phyloP scores from a whole-genome alignment of 129 eudicot species.

The Flaveria bidentis region DNA sequence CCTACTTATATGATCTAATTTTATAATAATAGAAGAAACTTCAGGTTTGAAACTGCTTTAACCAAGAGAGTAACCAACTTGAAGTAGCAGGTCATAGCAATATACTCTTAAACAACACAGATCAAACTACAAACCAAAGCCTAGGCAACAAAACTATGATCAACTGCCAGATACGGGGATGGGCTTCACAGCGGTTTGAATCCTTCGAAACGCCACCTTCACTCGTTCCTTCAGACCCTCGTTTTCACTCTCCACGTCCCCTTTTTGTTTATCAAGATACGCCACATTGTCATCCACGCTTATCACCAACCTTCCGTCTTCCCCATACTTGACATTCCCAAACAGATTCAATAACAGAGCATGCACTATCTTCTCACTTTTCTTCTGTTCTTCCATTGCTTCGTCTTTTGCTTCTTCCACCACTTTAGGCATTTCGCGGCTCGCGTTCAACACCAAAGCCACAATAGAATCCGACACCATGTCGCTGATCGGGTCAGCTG shows the following conservation, averaged over 20 bases:
- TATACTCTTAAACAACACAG: too few species aligned
- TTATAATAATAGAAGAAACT: too few species aligned
- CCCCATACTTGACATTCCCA: slow-evolving; percentile 81
- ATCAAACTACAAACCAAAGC: neutral
- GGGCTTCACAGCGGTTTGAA: slow-evolving; percentile 73
- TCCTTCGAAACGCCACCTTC: slow-evolving; percentile 65
- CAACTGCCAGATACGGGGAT: slow-evolving; percentile 53
- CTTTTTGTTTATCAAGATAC: slow-evolving; percentile 71
- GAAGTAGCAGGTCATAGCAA: too few species aligned
- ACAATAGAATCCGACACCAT: slow-evolving; percentile 95
- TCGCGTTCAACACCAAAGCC: slow-evolving; percentile 84
- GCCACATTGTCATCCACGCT: slow-evolving; percentile 78
- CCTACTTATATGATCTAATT: too few species aligned
- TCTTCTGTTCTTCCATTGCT: slow-evolving; percentile 60
- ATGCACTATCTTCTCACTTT: slow-evolving; percentile 63
- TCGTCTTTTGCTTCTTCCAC: slow-evolving; percentile 58
- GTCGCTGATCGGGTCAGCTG: slow-evolving; percentile 85
- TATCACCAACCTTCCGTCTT: slow-evolving; percentile 66
- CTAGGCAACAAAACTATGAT: slow-evolving; percentile 16
- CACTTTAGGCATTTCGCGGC: slow-evolving; percentile 84
- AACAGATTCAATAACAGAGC: slow-evolving; percentile 82
- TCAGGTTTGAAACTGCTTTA: too few species aligned
- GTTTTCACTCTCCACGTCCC: slow-evolving; percentile 80
- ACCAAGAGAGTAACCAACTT: too few species aligned
- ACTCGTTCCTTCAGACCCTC: slow-evolving; percentile 85